Conservation (phyloP, 2,329 filamentous ascomycete genomes). For the Cercospora canescens region DNA sequence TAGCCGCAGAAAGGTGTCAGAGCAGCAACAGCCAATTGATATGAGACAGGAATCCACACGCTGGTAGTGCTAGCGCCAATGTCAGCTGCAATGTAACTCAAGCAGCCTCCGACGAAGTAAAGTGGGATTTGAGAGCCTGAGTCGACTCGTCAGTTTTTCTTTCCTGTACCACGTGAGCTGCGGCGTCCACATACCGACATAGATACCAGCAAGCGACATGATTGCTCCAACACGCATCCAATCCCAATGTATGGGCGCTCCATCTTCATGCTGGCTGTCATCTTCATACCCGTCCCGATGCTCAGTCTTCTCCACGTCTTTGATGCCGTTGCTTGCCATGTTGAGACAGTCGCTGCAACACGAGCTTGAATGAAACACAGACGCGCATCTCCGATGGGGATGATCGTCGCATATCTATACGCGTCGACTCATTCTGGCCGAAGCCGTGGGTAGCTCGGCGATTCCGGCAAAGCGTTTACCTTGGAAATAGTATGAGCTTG, state of each 20-base stretch:
- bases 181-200: not conserved
- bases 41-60: slow-evolving; percentile 17
- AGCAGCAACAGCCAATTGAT: slow-evolving; percentile 20
- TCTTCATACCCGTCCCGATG: not conserved
- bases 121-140: slow-evolving; percentile 19
- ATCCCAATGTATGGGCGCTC: not conserved
- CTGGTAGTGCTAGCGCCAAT: slow-evolving; percentile 11
- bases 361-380: not conserved
- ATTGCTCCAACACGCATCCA: slow-evolving; percentile 1
- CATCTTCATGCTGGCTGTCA: slow-evolving; percentile 1
- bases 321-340: not conserved
- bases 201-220: not conserved
- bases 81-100: slow-evolving; percentile 15
- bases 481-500: not conserved
- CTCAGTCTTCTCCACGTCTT: slow-evolving; percentile 3
- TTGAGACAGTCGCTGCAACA: not conserved
- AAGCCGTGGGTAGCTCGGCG: slow-evolving; percentile 1
- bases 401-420: not conserved
- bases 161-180: not conserved
- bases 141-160: not conserved
- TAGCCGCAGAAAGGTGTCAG: slow-evolving; percentile 20
- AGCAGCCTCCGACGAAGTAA: slow-evolving; percentile 15
- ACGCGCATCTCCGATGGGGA: not conserved
- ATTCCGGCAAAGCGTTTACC: not conserved
- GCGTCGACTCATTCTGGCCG: not conserved